These are phyloP conservation scores for Penicillium pulvis DNA, from an alignment of 495 filamentous ascomycete genomes.

Conservation along the genomic window DNA sequence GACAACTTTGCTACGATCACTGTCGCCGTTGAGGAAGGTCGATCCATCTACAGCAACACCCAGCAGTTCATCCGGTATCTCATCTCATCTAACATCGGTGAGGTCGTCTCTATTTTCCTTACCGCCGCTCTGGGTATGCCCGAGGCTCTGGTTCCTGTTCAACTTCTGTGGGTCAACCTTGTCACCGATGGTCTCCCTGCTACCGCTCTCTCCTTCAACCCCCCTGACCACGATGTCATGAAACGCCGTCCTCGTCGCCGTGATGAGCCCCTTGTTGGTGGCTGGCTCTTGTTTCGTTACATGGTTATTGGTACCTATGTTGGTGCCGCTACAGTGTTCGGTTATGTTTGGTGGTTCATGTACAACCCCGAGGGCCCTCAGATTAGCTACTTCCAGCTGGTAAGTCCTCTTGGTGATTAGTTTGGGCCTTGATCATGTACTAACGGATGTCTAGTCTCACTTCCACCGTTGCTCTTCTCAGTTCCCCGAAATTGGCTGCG, in stretches of 20 bases:
- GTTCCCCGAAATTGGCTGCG: conserved; percentile 90
- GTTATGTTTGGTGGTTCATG: conserved; percentile 99
- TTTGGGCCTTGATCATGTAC: background rate
- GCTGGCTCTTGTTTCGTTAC: conserved; percentile 98
- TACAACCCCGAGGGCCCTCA: conserved; percentile 89
- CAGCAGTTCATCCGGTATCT: conserved; percentile 99
- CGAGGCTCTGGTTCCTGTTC: conserved; percentile 95
- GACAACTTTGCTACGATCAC: conserved; percentile 99
- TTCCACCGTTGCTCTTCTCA: conserved; percentile 89
- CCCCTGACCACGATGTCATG: conserved; percentile 97
- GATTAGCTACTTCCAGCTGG: conserved; percentile 88
- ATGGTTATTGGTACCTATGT: conserved; percentile 96
- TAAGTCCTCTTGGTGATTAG: conserved; percentile 34
- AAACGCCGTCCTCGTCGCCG: conserved; percentile 83
- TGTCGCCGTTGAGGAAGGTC: conserved; percentile 92
- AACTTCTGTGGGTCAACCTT: conserved; percentile 98
- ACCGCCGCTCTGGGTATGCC: conserved; percentile 97
- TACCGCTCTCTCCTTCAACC: conserved; percentile 96
- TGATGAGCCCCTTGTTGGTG: conserved; percentile 86
- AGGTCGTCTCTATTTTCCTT: conserved; percentile 99
- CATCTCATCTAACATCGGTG: conserved; percentile 98
- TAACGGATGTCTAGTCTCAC: conserved; percentile 57
- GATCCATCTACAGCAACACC: conserved; percentile 99
- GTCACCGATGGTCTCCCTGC: conserved; percentile 98
- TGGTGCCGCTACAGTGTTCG: conserved; percentile 90